Conservation (phyloP, 2,329 filamentous ascomycete species). For the Alternaria tenuissima region DNA sequence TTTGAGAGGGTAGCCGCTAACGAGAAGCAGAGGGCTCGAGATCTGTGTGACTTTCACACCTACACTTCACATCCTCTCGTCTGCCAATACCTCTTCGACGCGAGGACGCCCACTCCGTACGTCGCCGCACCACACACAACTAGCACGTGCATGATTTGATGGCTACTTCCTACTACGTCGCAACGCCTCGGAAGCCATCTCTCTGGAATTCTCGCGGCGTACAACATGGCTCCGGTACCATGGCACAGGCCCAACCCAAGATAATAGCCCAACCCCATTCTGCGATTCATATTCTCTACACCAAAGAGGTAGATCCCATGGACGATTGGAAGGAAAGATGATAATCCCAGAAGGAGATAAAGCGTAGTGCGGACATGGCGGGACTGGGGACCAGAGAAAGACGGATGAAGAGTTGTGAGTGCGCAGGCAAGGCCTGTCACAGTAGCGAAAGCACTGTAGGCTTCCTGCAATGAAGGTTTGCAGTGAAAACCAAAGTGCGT, state of each 20-base stretch:
- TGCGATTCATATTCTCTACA: slow-evolving; percentile 43
- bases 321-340: slow-evolving; percentile 52
- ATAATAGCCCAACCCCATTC: slow-evolving; percentile 54
- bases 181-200: slow-evolving; percentile 53
- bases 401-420: slow-evolving; percentile 46
- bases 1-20: not conserved
- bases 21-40: not conserved
- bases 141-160: slow-evolving; percentile 61
- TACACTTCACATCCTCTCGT: not conserved
- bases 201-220: slow-evolving; percentile 56
- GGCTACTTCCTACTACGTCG: slow-evolving; percentile 58
- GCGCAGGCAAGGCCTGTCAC: slow-evolving; percentile 43
- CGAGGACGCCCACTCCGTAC: slow-evolving; percentile 43
- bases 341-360: slow-evolving; percentile 54
- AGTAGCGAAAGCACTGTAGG: slow-evolving; percentile 50
- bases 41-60: not conserved
- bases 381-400: slow-evolving; percentile 33
- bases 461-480: slow-evolving; percentile 35
- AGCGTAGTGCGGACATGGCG: slow-evolving; percentile 53
- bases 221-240: slow-evolving; percentile 25
- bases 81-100: slow-evolving; percentile 46
- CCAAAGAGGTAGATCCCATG: slow-evolving; percentile 47
- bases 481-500: slow-evolving; percentile 63
- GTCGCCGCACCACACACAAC: slow-evolving; percentile 54
- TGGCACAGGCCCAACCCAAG: slow-evolving; percentile 52